Evolutionary conservation across 176 grass and related monocot species (phyloP).

Genomic region (Ampelocalamus luodianensis): DNA sequence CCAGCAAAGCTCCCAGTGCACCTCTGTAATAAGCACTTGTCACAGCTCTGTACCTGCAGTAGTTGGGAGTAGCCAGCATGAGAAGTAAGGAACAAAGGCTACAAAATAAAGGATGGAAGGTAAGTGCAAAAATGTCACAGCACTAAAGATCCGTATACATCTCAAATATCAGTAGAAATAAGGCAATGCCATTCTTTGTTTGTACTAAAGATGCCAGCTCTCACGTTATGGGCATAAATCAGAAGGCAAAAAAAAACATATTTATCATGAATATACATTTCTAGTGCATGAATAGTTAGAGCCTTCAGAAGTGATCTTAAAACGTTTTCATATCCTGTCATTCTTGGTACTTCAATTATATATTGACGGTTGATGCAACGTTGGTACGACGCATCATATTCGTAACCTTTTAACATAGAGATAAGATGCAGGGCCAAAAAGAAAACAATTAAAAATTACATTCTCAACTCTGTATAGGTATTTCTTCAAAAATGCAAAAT

Average conservation of each 20-base stretch:
- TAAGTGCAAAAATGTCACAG: background rate
- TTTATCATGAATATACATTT: background rate
- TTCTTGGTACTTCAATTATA: background rate
- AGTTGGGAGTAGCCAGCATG: constrained; percentile 26
- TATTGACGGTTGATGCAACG: background rate
- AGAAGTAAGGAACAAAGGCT: background rate
- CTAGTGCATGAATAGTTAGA: background rate
- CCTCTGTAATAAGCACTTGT: constrained; percentile 82
- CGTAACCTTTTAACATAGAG: background rate
- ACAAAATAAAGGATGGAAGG: background rate
- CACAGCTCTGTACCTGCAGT: constrained; percentile 74
- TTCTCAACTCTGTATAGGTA: background rate
- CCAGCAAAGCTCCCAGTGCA: constrained; percentile 66
- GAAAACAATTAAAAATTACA: background rate
- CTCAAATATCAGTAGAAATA: background rate
- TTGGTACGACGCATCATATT: background rate
- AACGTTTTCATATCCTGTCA: background rate
- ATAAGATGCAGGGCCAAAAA: background rate
- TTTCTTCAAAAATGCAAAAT: background rate
- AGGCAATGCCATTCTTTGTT: background rate
- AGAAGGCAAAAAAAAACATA: background rate
- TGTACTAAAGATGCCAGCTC: background rate
- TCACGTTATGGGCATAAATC: background rate
- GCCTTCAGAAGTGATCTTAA: background rate
- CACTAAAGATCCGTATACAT: background rate